These are phyloP conservation scores for Hypomyces perniciosus DNA, from an alignment of 2,329 filamentous ascomycete genomes.

Conservation along the genomic window DNA sequence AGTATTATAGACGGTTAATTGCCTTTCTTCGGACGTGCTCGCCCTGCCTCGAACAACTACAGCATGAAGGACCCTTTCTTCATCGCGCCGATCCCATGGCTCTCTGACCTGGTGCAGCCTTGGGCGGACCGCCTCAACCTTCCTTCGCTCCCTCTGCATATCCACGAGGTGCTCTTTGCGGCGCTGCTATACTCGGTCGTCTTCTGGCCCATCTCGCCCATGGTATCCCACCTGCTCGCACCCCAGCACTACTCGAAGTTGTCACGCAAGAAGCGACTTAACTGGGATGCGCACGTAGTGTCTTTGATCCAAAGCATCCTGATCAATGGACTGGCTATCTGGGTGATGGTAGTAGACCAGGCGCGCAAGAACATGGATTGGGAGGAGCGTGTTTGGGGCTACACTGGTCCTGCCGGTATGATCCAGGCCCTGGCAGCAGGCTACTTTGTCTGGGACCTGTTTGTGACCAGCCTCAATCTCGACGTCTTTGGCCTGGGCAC, in stretches of 20 bases:
- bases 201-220: constrained; percentile 60
- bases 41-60: no score
- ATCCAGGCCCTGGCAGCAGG: constrained; percentile 71
- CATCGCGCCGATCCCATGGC: constrained; percentile 53
- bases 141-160: constrained; percentile 64
- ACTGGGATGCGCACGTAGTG: constrained; percentile 83
- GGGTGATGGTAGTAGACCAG: constrained; percentile 62
- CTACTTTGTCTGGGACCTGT: constrained; percentile 80
- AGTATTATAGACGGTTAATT: no score
- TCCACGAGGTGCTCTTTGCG: constrained; percentile 67
- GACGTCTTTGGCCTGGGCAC: constrained; percentile 70
- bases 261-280: constrained; percentile 57
- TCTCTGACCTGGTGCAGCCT: constrained; percentile 53
- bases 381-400: constrained; percentile 69
- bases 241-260: constrained; percentile 60
- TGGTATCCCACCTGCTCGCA: constrained; percentile 56
- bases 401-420: constrained; percentile 65
- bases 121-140: constrained; percentile 57
- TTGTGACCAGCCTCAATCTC: constrained; percentile 61
- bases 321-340: constrained; percentile 68
- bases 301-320: constrained; percentile 71
- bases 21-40: no score
- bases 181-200: constrained; percentile 64
- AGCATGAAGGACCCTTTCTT: constrained; percentile 71
- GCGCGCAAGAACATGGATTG: constrained; percentile 62